Conservation (phyloP, 495 filamentous ascomycete species). For the Aspergillus haitiensis region DNA sequence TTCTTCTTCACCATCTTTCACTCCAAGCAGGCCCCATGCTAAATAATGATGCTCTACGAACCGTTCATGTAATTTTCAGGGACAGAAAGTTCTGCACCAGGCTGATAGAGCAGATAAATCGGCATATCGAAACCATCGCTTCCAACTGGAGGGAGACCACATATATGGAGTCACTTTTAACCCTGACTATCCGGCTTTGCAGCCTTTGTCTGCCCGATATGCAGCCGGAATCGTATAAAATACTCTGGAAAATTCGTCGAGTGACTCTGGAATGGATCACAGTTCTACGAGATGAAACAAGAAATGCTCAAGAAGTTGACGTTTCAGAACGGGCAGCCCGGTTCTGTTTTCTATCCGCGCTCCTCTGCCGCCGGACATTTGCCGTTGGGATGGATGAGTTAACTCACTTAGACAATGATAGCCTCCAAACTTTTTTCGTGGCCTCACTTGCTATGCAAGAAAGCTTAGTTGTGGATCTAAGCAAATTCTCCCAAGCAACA, state of each 20-base stretch:
- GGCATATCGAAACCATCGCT: slow-evolving; percentile 35
- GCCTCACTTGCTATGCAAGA: slow-evolving; percentile 42
- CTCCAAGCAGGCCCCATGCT: slow-evolving; percentile 46
- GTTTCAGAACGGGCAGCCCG: slow-evolving; percentile 28
- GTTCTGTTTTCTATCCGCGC: slow-evolving; percentile 34
- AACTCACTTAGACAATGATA: slow-evolving; percentile 20
- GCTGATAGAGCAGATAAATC: slow-evolving; percentile 30
- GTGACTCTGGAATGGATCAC: slow-evolving; percentile 44
- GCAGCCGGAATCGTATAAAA: slow-evolving; percentile 1
- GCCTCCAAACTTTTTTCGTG: slow-evolving; percentile 37
- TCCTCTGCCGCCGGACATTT: slow-evolving; percentile 42
- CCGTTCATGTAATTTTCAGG: slow-evolving; percentile 30
- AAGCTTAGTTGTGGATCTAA: slow-evolving; percentile 25
- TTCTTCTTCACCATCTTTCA: slow-evolving; percentile 48
- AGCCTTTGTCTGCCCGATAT: slow-evolving; percentile 25
- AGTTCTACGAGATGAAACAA: slow-evolving; percentile 45
- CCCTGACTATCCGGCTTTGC: slow-evolving; percentile 38
- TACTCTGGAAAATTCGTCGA: slow-evolving; percentile 28
- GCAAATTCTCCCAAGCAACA: slow-evolving; percentile 13
- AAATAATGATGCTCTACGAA: slow-evolving; percentile 18
- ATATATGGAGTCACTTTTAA: slow-evolving; percentile 43
- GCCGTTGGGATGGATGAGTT: slow-evolving; percentile 19
- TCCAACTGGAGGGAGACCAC: slow-evolving; percentile 51
- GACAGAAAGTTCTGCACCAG: slow-evolving; percentile 29
- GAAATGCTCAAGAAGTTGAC: slow-evolving; percentile 39